A percentile compares a stretch with the other conserved stretches of the same genome.
phyloP scores from a whole-genome alignment of 2,329 filamentous ascomycete species.

The Hypoxylon sp. region DNA sequence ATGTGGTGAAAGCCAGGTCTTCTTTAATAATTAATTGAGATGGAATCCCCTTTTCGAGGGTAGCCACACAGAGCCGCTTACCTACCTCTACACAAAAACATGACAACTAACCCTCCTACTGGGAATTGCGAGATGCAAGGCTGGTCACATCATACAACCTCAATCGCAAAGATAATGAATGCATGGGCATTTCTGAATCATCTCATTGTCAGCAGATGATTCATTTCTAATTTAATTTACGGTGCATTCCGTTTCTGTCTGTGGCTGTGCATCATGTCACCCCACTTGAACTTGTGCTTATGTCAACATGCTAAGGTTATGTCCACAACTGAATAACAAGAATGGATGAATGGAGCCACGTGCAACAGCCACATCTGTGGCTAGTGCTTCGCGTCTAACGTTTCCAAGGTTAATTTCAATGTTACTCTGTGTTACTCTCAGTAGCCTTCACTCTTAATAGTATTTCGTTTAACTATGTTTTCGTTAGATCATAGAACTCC shows the following conservation, averaged over 20 bases:
- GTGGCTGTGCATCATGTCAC: neutral
- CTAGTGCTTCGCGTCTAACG: neutral
- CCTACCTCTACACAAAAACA: neutral
- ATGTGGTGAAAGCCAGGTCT: no score
- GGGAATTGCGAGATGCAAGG: conserved; percentile 32
- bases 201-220: conserved; percentile 29
- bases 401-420: neutral
- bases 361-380: neutral
- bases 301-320: no score
- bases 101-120: conserved; percentile 15
- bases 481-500: conserved; percentile 35
- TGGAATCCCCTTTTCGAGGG: neutral
- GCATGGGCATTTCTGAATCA: conserved; percentile 7
- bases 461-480: conserved; percentile 38
- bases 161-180: neutral
- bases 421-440: neutral
- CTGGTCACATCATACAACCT: conserved; percentile 18
- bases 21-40: neutral
- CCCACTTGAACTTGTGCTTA: neutral
- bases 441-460: neutral
- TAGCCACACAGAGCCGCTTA: neutral
- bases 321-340: no score
- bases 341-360: no score
- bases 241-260: neutral
- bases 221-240: conserved; percentile 23